Base-by-base conservation (phyloP, 352 stramenopile genomes). In the Globisporangium cylindrosporum region DNA sequence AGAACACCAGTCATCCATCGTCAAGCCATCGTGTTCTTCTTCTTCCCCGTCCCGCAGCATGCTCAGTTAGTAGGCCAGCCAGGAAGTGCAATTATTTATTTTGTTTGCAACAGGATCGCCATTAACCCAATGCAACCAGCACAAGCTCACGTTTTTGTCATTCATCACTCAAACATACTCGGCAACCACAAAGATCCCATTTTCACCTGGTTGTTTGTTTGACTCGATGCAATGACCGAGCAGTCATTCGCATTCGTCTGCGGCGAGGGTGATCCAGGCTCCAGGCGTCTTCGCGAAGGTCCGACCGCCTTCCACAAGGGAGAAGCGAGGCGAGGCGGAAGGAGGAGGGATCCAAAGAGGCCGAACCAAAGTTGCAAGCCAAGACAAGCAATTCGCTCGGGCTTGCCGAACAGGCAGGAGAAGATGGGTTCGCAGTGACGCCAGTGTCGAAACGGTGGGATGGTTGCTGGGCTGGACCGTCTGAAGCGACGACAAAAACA, bases 341-440 rank as follows among this genome's bases (percentile, higher is more conserved):
- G n/a, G 14, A 22, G 18, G 43, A 51, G n/a, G 43, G 49, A 56
- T 56, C 49, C 48, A 25, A 55, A 15, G 48, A 24, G n/a, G 8
- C 9, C 27, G 27, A 29, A 29, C 27, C 27, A 29, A 29, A 29
- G 2, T 3, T 29, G 27, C 49, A 27, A 24, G 24, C 20, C 41
- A 25, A 55, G 20, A 20, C 7, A 15, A 29, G 22, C 48, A 55
- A 55, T 8, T 9, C 0, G 49, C n/a, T 56, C 22, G 15, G 22
- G 3, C 20, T 56, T 29, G 49, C 49, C 20, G 49, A 49, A 27
- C 27, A 29, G 27, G 27, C 27, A 51, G 0, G 43, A 22, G 43
- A 51, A 51, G 43, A 51, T 51, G 43, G 43, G 49, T 56, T 29
- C n/a, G 24, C 22, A 58, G 51, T 58, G 51, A 58, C 49, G 49